Base-by-base conservation (phyloP, 805 yeast species). In the Spathaspora sp. region DNA sequence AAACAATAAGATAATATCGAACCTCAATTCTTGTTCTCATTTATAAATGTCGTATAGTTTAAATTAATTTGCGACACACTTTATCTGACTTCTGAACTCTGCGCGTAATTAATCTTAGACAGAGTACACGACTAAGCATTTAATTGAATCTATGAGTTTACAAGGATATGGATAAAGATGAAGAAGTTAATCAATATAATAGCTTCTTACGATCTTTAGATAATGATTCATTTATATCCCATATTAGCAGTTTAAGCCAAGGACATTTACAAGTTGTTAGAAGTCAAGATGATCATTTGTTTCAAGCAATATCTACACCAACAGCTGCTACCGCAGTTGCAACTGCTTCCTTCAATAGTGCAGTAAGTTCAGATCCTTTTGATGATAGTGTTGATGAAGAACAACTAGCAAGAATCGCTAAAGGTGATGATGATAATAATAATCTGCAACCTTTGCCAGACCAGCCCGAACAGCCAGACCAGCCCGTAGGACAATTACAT, bases 401-500 rank as follows among this genome's bases (percentile, higher is more conserved):
- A 17, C 44, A 14, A 35, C 40, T 62, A 18, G 43, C 52, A 28
- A 50, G 55, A n/a, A 17, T 44, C 19, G 40, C 19, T 9, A 43
- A 20, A 6, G 40, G 40, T 12, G 40, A 35, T 11, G 4, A 35
- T n/a, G 3, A 12, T 35, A 14, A 11, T 29, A 3, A 29, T 9
- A 12, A 29, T 29, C 32, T 29, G 19, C 31, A 42, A 23, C 18
- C 18, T 10, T 29, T 18, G 29, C n/a, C 26, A 44, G 23, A 29
- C 3, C 19, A n/a, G 10, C 19, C 47, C 5, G n/a, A 32, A 32
- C 38, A 32, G 38, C n/a, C 38, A 32, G n/a, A n/a, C n/a, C 35
- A 31, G 10, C 18, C 40, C 8, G 73, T 66, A 14, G 77, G 75
- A n/a, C 66, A 65, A 1, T 70, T 66, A 23, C 76, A 76, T 46